Conservation (phyloP, 2,329 filamentous ascomycete genomes). For the Fusarium xylarioides region DNA sequence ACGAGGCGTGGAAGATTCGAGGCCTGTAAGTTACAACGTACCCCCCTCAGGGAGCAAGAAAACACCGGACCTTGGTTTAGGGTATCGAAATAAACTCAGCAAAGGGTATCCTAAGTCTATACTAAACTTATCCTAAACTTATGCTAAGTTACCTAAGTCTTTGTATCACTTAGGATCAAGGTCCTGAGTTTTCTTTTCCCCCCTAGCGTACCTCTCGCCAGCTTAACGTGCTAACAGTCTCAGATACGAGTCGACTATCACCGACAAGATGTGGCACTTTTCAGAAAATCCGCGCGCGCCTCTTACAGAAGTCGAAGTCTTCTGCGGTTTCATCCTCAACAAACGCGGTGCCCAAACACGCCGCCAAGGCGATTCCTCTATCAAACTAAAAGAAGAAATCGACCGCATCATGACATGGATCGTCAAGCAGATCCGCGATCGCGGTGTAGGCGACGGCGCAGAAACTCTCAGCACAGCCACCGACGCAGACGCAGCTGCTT, state of each 20-base stretch:
- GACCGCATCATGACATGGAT: slow-evolving; percentile 56
- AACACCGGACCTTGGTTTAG: no score
- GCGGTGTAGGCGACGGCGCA: slow-evolving; percentile 15
- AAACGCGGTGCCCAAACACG: slow-evolving; percentile 58
- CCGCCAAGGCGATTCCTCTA: slow-evolving; percentile 61
- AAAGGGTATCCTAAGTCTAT: no score
- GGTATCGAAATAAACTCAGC: no score
- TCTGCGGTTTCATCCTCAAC: slow-evolving; percentile 65
- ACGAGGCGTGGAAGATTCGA: slow-evolving; percentile 56
- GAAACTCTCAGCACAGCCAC: slow-evolving; percentile 20
- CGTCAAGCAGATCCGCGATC: slow-evolving; percentile 46
- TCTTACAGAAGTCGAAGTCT: slow-evolving; percentile 62
- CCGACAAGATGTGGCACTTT: slow-evolving; percentile 51
- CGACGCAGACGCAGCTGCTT: neutral
- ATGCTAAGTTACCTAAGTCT: no score
- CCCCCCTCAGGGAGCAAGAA: no score
- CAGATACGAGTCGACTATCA: slow-evolving; percentile 59
- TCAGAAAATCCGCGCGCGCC: slow-evolving; percentile 56
- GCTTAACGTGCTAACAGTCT: slow-evolving; percentile 13
- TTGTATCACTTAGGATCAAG: no score
- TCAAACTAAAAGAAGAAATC: slow-evolving; percentile 62
- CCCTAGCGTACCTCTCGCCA: no score
- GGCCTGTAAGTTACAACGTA: slow-evolving; percentile 59
- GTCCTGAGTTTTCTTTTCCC: no score
- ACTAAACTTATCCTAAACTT: no score